Base-by-base conservation (phyloP, 805 yeast genomes). In the Metschnikowia corniflorae region DNA sequence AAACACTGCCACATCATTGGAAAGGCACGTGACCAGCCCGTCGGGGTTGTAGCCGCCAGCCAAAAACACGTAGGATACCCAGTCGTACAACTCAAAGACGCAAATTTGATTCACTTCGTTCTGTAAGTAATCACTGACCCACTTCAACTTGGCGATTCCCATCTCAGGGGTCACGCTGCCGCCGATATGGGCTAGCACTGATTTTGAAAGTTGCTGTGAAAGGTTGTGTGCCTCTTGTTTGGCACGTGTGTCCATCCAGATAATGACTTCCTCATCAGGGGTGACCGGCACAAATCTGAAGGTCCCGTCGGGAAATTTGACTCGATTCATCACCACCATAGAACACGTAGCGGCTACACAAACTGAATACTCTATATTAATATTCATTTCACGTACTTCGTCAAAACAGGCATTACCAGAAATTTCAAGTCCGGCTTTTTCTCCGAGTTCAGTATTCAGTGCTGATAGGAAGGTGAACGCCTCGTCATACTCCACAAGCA, bases 211-310 rank as follows among this genome's bases (percentile, higher is more conserved):
- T 8, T 23, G 35, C 17, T 37, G 26, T 26, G 70, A 65, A 5
- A 73, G 40, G 15, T 42, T 33, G 2, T 28, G 17, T 10, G 68
- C 53, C 41, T 74, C 68, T 2, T 49, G 26, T 3, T 39, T 46
- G 2, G 78, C 60, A 18, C 77, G 57, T 14, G 65, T 59, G 47
- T 78, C 82, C 82, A 78, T 78, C 83, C 84, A 78, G 32, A 78
- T 62, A 4, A 78, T 59, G 3, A 77, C 63, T 44, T 74, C 73
- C 23, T 66, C 63, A 5, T 47, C 47, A 4, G 29, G 40, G 22
- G 29, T 44, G 14, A 62, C 64, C 4, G 71, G 57, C 27, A 44
- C 54, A 12, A 74, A 70, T 17, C 7, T 21, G 15, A 31, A 46
- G 12, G 55, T 34, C 14, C 36, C 33, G 7, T 49, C 51, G 2